Conservation (phyloP, 1,284 basidiomycete species). For the Marasmius sp. region DNA sequence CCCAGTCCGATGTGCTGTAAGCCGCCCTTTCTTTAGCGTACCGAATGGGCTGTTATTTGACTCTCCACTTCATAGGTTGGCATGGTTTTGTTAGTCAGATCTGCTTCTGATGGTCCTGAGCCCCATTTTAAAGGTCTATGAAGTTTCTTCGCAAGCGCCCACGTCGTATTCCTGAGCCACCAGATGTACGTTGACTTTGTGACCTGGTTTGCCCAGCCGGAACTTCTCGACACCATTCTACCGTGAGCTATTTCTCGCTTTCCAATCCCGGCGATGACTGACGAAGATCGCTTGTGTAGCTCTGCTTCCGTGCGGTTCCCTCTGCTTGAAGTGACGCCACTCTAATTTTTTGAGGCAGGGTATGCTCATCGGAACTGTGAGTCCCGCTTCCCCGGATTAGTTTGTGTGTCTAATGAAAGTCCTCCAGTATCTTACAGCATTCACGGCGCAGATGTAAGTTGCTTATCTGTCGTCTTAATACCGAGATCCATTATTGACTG, state of each 20-base stretch:
- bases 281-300: background rate
- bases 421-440: no score
- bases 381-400: no score
- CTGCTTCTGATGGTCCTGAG: background rate
- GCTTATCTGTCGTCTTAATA: no score
- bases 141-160: background rate
- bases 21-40: background rate
- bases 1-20: background rate
- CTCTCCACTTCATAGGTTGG: background rate
- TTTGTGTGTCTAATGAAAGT: no score
- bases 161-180: background rate
- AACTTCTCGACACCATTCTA: background rate
- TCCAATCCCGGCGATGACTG: background rate
- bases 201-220: background rate
- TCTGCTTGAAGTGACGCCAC: no score
- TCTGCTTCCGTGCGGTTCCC: background rate
- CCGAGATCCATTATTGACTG: no score
- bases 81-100: background rate
- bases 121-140: background rate
- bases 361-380: no score
- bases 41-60: background rate
- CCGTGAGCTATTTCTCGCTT: background rate
- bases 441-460: no score
- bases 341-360: no score
- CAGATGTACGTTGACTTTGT: background rate